These are phyloP conservation scores for Erythrophleum fordii DNA, from an alignment of 306 rosid species.

Conservation along the genomic window DNA sequence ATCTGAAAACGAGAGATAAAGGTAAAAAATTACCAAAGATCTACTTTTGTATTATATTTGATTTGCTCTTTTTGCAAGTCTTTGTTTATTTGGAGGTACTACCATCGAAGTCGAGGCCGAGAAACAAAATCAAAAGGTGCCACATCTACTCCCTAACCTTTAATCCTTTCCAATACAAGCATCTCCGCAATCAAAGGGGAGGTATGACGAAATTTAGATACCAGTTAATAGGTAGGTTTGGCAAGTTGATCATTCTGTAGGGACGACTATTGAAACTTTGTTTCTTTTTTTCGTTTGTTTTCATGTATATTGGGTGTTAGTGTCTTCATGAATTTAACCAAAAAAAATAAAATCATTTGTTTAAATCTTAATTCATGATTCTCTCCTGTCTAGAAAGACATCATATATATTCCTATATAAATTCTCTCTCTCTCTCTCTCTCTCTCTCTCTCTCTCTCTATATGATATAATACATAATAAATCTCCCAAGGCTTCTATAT, in stretches of 20 bases:
- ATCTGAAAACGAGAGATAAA: not conserved
- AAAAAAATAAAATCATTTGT: too few relatives aligned
- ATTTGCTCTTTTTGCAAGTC: not conserved
- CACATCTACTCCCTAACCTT: not conserved
- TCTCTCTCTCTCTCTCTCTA: too few relatives aligned
- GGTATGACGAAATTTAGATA: not conserved
- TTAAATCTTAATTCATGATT: too few relatives aligned
- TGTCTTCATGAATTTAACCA: too few relatives aligned
- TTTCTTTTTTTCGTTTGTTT: too few relatives aligned
- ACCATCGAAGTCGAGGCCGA: conserved; percentile 3
- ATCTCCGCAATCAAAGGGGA: conserved; percentile 34
- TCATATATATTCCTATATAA: not conserved
- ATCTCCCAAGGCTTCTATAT: too few relatives aligned
- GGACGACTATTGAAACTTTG: not conserved
- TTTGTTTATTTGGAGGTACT: not conserved
- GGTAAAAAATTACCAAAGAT: not conserved
- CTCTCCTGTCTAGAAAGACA: not conserved
- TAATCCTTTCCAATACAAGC: not conserved
- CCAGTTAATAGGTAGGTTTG: not conserved
- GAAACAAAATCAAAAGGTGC: not conserved
- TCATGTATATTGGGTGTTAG: too few relatives aligned
- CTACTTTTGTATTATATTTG: not conserved
- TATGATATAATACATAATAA: too few relatives aligned
- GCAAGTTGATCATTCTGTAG: not conserved
- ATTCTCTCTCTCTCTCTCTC: not conserved